These are phyloP conservation scores for Neocucurbitaria cava DNA, from an alignment of 2,329 filamentous ascomycete species.

Conservation along the genomic window DNA sequence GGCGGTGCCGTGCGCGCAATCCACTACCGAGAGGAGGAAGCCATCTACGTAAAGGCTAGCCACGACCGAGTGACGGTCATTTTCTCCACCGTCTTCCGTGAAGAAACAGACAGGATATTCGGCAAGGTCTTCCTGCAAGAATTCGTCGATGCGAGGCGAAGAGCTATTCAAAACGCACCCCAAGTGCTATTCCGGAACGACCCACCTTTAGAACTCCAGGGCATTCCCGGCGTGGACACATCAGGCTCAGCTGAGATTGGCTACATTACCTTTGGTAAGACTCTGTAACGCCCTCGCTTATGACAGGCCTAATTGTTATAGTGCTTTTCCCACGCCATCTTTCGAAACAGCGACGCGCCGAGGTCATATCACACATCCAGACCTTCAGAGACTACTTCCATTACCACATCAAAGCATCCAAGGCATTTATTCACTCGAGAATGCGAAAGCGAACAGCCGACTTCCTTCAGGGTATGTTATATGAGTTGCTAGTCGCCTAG, in stretches of 20 bases:
- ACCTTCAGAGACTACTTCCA: constrained; percentile 99
- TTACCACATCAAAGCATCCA: constrained; percentile 99
- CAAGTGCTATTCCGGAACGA: constrained; percentile 97
- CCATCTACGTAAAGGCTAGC: constrained; percentile 97
- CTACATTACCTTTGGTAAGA: constrained; percentile 94
- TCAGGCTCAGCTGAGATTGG: constrained; percentile 85
- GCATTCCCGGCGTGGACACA: constrained; percentile 77
- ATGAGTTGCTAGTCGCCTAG: not conserved
- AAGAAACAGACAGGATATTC: constrained; percentile 97
- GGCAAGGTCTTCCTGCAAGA: constrained; percentile 96
- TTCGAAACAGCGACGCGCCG: constrained; percentile 85
- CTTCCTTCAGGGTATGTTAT: constrained; percentile 84
- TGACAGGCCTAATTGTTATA: constrained; percentile 47
- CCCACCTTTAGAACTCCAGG: constrained; percentile 88
- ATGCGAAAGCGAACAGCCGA: constrained; percentile 98
- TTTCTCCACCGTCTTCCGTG: constrained; percentile 96
- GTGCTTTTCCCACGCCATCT: constrained; percentile 96
- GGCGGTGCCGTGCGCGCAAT: constrained; percentile 94
- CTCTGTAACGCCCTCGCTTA: not conserved
- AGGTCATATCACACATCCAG: constrained; percentile 98
- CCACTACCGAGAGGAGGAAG: constrained; percentile 98
- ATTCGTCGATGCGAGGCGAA: constrained; percentile 93
- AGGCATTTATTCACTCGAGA: constrained; percentile 97
- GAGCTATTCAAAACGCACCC: constrained; percentile 96
- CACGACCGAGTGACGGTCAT: constrained; percentile 98